Conservation (phyloP, 2,329 filamentous ascomycete species). For the Trichophyton benhamiae region DNA sequence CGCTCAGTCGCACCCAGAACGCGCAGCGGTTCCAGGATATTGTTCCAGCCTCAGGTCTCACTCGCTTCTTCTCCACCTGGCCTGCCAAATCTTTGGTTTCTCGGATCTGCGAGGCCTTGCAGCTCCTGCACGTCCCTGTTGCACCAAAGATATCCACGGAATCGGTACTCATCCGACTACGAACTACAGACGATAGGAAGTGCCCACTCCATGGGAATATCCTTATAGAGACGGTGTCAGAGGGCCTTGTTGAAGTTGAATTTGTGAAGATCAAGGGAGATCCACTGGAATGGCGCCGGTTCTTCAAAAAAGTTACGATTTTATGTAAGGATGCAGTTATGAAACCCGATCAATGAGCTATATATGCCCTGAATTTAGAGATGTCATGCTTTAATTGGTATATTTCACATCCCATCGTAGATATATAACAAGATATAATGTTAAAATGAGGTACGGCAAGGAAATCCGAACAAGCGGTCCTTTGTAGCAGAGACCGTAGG, state of each 20-base stretch:
- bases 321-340: slow-evolving; percentile 77
- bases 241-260: slow-evolving; percentile 65
- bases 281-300: slow-evolving; percentile 86
- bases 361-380: not conserved
- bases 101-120: slow-evolving; percentile 66
- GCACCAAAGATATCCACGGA: slow-evolving; percentile 31
- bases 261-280: slow-evolving; percentile 95
- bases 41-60: slow-evolving; percentile 72
- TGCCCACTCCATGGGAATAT: slow-evolving; percentile 35
- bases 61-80: slow-evolving; percentile 81
- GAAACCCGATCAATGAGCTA: slow-evolving; percentile 37
- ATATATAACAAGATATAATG: not conserved
- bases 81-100: slow-evolving; percentile 63
- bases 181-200: slow-evolving; percentile 48
- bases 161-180: slow-evolving; percentile 57
- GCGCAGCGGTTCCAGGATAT: slow-evolving; percentile 85
- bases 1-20: slow-evolving; percentile 74
- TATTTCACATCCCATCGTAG: not conserved
- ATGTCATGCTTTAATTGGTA: not conserved
- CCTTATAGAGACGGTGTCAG: slow-evolving; percentile 34
- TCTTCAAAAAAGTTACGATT: slow-evolving; percentile 92
- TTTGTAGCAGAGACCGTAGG: too few relatives aligned
- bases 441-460: too few relatives aligned
- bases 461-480: too few relatives aligned
- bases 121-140: slow-evolving; percentile 70